Percentiles rank a stretch among this genome's conserved stretches.
These are phyloP conservation scores for Diaporthe eres DNA, from an alignment of 2,329 filamentous ascomycete genomes.

Conservation along the genomic window DNA sequence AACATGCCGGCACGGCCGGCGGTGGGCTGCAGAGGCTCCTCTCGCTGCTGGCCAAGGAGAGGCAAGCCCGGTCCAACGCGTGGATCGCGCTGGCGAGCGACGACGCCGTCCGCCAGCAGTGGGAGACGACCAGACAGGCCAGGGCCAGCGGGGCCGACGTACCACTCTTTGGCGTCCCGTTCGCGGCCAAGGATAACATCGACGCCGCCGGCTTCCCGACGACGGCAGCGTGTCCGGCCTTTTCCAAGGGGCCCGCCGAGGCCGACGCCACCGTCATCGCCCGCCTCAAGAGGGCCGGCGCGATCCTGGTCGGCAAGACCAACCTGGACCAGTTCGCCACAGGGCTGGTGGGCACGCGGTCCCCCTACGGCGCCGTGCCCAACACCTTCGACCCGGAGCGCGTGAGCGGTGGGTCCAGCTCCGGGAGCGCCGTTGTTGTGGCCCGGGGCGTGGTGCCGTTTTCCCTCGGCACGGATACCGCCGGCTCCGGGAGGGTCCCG, in stretches of 20 bases:
- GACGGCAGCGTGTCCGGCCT: neutral
- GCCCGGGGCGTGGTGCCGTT: neutral
- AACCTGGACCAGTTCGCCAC: neutral
- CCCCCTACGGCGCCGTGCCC: neutral
- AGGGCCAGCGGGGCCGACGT: neutral
- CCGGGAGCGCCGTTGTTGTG: neutral
- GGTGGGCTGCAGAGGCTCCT: neutral
- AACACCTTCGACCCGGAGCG: neutral
- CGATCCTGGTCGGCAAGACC: neutral
- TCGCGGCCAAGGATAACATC: neutral
- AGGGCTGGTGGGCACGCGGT: neutral
- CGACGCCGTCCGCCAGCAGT: neutral
- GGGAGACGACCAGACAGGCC: neutral
- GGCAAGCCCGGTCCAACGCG: neutral
- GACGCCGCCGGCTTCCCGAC: neutral
- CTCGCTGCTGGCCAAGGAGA: neutral
- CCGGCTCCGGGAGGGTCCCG: neutral
- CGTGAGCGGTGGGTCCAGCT: neutral
- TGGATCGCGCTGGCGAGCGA: neutral
- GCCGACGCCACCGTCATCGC: neutral
- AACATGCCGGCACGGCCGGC: neutral
- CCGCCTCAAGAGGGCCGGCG: neutral
- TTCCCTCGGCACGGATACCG: neutral
- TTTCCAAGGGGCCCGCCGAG: neutral
- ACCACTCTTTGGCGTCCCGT: neutral